Evolutionary conservation across 345 rosid genomes (phyloP).

Genomic region (Salix caprea): DNA sequence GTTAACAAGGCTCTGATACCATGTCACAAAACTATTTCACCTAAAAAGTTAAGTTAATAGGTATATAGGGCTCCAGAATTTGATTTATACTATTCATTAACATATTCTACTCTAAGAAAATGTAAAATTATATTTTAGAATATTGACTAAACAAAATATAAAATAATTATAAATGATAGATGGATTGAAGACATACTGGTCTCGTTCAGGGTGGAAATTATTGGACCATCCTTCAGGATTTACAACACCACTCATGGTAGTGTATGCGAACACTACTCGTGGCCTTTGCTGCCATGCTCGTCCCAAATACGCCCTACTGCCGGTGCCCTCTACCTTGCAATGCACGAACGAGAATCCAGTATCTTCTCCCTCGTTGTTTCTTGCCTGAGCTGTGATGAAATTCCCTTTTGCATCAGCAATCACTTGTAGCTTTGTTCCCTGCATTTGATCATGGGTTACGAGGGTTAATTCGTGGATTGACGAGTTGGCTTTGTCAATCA

Average conservation of each 20-base stretch:
- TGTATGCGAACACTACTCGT: conserved; percentile 46
- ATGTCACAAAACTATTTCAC: no score
- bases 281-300: conserved; percentile 60
- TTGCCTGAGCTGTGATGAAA: conserved; percentile 62
- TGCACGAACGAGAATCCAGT: conserved; percentile 60
- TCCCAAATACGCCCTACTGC: conserved; percentile 44
- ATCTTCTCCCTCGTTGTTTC: conserved; percentile 28
- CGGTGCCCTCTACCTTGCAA: conserved; percentile 42
- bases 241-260: conserved; percentile 37
- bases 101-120: no score
- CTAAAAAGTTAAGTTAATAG: no score
- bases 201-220: conserved; percentile 27
- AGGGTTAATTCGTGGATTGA: no score
- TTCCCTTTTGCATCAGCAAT: conserved; percentile 30
- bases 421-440: conserved; percentile 40
- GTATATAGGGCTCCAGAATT: no score
- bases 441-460: background rate
- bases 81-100: no score
- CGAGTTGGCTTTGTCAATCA: no score
- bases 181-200: conserved; percentile 18
- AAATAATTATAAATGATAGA: background rate
- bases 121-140: no score
- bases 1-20: no score
- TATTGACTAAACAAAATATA: background rate
- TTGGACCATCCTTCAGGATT: conserved; percentile 49